phyloP scores from a whole-genome alignment of 306 rosid genomes.

The Cucumis melo region DNA sequence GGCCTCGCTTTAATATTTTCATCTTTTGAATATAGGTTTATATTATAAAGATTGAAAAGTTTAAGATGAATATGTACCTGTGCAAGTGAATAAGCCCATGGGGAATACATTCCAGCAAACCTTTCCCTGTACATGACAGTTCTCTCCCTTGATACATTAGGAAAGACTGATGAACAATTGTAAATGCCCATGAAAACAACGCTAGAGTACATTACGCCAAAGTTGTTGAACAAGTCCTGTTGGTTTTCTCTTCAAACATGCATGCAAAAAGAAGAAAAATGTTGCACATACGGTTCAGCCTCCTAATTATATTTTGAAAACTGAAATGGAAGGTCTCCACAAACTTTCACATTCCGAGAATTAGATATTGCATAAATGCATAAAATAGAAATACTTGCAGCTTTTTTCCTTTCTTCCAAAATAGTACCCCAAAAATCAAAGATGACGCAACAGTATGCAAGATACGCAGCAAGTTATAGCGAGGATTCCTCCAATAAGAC shows the following conservation, averaged over 20 bases:
- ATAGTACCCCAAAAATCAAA: constrained; percentile 19
- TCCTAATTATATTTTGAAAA: not conserved
- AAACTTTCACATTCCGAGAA: not conserved
- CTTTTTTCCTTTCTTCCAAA: constrained; percentile 27
- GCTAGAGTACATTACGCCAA: constrained; percentile 32
- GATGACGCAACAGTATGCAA: constrained; percentile 7
- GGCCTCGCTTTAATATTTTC: too few relatives aligned
- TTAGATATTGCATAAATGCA: not conserved
- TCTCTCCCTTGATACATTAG: constrained; percentile 18
- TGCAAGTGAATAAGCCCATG: constrained; percentile 34
- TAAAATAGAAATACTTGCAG: constrained; percentile 13
- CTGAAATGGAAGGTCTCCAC: too few relatives aligned
- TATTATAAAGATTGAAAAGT: not conserved
- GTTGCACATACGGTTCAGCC: not conserved
- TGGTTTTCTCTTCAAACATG: constrained; percentile 22
- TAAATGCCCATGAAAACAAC: constrained; percentile 31
- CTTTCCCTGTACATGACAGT: constrained; percentile 30
- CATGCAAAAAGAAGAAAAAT: not conserved
- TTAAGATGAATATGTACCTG: constrained; percentile 19
- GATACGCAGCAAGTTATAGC: constrained; percentile 27
- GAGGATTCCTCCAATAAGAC: constrained; percentile 37
- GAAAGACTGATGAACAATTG: constrained; percentile 24
- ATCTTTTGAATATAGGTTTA: too few relatives aligned
- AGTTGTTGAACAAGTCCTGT: constrained; percentile 25
- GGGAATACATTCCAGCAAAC: constrained; percentile 40